Conservation (phyloP, 2,329 filamentous ascomycete species). For the Tolypocladium album region DNA sequence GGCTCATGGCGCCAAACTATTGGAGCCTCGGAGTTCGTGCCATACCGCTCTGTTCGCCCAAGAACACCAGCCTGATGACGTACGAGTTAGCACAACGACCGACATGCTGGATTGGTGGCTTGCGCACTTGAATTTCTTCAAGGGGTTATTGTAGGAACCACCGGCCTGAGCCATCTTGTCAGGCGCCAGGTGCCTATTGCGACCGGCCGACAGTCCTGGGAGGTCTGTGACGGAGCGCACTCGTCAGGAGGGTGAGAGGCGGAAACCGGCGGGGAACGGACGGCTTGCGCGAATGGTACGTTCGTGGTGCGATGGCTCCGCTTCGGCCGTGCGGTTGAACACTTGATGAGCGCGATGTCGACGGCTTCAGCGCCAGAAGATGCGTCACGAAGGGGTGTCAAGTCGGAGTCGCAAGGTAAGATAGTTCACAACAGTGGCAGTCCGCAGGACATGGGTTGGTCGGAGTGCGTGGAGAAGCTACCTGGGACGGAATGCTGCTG, state of each 20-base stretch:
- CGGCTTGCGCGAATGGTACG: neutral
- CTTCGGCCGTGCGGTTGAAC: neutral
- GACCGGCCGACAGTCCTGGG: neutral
- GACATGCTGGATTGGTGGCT: neutral
- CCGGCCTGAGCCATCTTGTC: slow-evolving; percentile 67
- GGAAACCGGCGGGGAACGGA: neutral
- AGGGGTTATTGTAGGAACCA: slow-evolving; percentile 92
- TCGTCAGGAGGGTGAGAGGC: neutral
- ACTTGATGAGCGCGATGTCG: neutral
- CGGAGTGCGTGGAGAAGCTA: neutral
- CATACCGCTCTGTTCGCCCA: slow-evolving; percentile 97
- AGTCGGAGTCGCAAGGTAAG: neutral
- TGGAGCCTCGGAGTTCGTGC: slow-evolving; percentile 2
- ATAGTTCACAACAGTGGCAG: neutral
- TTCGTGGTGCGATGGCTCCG: neutral
- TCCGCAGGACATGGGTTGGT: neutral
- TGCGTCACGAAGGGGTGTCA: neutral
- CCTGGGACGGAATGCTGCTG: neutral
- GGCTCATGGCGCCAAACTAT: neutral
- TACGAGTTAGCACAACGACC: slow-evolving; percentile 8
- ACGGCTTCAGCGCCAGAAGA: neutral
- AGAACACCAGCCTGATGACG: slow-evolving; percentile 70
- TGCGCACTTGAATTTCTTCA: slow-evolving; percentile 98
- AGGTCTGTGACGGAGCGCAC: neutral
- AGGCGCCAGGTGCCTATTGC: neutral